A percentile compares a stretch with the other conserved stretches of the same genome.
Conservation (phyloP, 805 yeast genomes). For the Suhomyces canberraensis region DNA sequence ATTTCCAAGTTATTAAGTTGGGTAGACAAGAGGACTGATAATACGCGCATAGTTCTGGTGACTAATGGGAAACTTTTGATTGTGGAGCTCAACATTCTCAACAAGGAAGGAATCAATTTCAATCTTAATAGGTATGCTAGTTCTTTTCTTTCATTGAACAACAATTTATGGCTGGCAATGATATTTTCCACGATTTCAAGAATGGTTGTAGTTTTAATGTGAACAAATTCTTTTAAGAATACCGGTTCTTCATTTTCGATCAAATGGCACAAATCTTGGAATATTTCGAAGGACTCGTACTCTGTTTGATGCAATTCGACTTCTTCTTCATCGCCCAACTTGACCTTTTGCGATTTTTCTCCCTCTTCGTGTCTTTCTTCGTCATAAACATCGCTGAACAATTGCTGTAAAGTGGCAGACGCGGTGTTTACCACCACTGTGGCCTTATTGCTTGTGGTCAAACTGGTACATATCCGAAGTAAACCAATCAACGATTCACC, state of each 20-base stretch:
- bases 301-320: conserved; percentile 50
- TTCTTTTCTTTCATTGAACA: conserved; percentile 60
- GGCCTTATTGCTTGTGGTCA: conserved; percentile 66
- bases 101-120: conserved; percentile 69
- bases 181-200: conserved; percentile 83
- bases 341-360: conserved; percentile 15
- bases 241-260: conserved; percentile 60
- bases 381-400: conserved; percentile 76
- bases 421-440: conserved; percentile 87
- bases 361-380: conserved; percentile 2
- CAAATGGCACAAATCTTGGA: conserved; percentile 68
- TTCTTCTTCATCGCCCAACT: conserved; percentile 43
- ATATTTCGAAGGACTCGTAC: conserved; percentile 66
- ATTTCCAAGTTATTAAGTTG: conserved; percentile 61
- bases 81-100: conserved; percentile 57
- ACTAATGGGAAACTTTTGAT: conserved; percentile 62
- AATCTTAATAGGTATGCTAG: conserved; percentile 63
- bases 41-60: conserved; percentile 72
- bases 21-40: conserved; percentile 54
- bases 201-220: conserved; percentile 58
- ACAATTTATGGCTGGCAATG: conserved; percentile 54
- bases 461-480: conserved; percentile 64
- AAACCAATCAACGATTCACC: conserved; percentile 57
- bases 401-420: conserved; percentile 86
- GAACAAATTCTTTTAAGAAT: conserved; percentile 48